Conservation (phyloP, 257 asterid genomes). For the Solanum appendiculatum region DNA sequence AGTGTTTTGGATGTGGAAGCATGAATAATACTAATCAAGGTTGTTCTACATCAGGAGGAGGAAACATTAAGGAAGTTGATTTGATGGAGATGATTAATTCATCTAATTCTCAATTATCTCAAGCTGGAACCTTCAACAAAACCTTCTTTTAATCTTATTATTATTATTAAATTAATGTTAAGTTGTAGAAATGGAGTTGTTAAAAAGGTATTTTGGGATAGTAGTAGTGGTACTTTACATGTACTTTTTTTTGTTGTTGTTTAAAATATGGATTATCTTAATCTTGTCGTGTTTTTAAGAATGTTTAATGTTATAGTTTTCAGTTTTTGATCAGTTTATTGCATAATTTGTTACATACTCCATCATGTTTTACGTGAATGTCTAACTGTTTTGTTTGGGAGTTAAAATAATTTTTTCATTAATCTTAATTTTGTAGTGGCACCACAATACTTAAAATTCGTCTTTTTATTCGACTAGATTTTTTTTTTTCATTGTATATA, state of each 20-base stretch:
- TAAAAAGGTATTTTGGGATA: neutral
- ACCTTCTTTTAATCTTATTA: neutral
- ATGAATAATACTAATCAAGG: neutral
- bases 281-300: neutral
- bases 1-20: neutral
- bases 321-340: conserved; percentile 2
- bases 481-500: neutral
- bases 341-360: neutral
- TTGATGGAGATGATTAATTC: conserved; percentile 18
- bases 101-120: conserved; percentile 9
- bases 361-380: neutral
- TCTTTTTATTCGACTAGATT: neutral
- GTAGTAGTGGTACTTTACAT: too few species aligned
- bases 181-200: neutral
- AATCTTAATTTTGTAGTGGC: neutral
- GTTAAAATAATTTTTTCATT: neutral
- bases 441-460: neutral
- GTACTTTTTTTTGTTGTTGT: neutral
- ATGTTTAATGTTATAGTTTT: neutral
- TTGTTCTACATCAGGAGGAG: neutral
- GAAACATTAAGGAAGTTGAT: conserved; percentile 12
- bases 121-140: neutral
- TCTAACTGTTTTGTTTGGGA: neutral
- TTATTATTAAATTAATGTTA: neutral
- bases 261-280: neutral